Evolutionary conservation across 2,329 filamentous ascomycete genomes (phyloP).

Genomic region (Cladosporium sp.): DNA sequence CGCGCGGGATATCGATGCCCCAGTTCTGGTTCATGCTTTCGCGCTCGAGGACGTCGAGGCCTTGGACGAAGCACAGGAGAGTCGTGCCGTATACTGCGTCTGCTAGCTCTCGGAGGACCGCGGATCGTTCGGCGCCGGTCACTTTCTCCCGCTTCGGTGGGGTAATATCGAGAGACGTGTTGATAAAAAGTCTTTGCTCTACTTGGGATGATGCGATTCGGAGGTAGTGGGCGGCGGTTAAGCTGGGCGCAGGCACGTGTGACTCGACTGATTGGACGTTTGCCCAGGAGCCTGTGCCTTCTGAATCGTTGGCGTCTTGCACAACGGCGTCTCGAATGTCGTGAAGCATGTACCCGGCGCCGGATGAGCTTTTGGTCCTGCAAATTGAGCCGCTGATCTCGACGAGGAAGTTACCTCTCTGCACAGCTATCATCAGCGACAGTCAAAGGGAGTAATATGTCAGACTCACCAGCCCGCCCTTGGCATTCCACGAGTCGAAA

Average conservation of each 20-base stretch:
- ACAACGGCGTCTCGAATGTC: slow-evolving; percentile 55
- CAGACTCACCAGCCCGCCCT: slow-evolving; percentile 38
- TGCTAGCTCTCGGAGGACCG: slow-evolving; percentile 43
- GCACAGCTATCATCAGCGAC: background rate
- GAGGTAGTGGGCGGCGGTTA: slow-evolving; percentile 48
- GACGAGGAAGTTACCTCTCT: slow-evolving; percentile 11
- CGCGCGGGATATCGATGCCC: slow-evolving; percentile 35
- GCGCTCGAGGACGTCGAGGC: slow-evolving; percentile 49
- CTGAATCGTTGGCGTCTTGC: slow-evolving; percentile 51
- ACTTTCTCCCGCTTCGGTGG: slow-evolving; percentile 26
- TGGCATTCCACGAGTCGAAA: slow-evolving; percentile 48
- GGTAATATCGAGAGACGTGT: slow-evolving; percentile 30
- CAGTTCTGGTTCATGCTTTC: slow-evolving; percentile 48
- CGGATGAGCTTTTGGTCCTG: slow-evolving; percentile 15
- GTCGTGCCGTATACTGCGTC: slow-evolving; percentile 48
- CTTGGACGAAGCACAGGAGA: slow-evolving; percentile 50
- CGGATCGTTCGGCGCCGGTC: slow-evolving; percentile 24
- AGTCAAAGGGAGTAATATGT: background rate
- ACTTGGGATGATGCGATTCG: slow-evolving; percentile 50
- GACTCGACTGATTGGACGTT: slow-evolving; percentile 46
- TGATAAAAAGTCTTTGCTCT: slow-evolving; percentile 31
- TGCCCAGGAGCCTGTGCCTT: slow-evolving; percentile 53
- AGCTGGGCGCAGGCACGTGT: slow-evolving; percentile 48
- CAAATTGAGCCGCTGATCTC: slow-evolving; percentile 6
- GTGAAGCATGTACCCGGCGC: slow-evolving; percentile 42